Evolutionary conservation across 495 filamentous ascomycete species (phyloP).

Genomic region (Entonaema liquescens): DNA sequence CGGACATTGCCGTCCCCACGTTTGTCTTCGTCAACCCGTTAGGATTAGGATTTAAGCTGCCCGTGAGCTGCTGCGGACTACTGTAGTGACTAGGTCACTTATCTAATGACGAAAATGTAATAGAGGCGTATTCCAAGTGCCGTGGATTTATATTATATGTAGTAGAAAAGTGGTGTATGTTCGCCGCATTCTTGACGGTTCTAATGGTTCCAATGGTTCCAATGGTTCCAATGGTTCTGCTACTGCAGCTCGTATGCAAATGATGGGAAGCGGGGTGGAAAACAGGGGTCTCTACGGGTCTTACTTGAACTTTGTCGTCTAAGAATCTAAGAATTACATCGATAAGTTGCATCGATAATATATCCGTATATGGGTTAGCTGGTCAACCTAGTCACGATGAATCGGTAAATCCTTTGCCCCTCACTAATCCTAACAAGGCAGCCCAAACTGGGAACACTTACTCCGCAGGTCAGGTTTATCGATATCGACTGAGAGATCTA

Average conservation of each 20-base stretch:
- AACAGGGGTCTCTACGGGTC: conserved; percentile 16
- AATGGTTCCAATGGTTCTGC: conserved; percentile 4
- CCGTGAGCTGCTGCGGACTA: conserved; percentile 6
- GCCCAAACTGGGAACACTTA: conserved; percentile 8
- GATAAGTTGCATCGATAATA: conserved; percentile 2
- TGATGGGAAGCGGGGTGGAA: conserved; percentile 21
- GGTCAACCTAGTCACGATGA: conserved; percentile 31
- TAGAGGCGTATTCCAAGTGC: conserved; percentile 9
- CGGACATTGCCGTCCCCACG: conserved; percentile 34
- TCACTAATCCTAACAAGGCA: conserved; percentile 32
- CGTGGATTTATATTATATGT: not conserved
- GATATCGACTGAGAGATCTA: not conserved
- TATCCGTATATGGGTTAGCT: conserved; percentile 31
- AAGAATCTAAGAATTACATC: no score
- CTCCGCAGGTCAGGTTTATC: conserved; percentile 22
- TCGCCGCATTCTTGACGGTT: not conserved
- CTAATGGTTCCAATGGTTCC: conserved; percentile 13
- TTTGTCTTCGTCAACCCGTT: not conserved
- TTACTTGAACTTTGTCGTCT: not conserved
- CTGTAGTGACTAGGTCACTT: conserved; percentile 24
- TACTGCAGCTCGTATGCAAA: conserved; percentile 14
- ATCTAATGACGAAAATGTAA: conserved; percentile 36
- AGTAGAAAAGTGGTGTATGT: not conserved
- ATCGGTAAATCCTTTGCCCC: conserved; percentile 22
- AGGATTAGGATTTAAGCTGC: not conserved